Evolutionary conservation across 768 basidiomycete genomes (phyloP).

Genomic region (Coprinopsis marcescibilis): DNA sequence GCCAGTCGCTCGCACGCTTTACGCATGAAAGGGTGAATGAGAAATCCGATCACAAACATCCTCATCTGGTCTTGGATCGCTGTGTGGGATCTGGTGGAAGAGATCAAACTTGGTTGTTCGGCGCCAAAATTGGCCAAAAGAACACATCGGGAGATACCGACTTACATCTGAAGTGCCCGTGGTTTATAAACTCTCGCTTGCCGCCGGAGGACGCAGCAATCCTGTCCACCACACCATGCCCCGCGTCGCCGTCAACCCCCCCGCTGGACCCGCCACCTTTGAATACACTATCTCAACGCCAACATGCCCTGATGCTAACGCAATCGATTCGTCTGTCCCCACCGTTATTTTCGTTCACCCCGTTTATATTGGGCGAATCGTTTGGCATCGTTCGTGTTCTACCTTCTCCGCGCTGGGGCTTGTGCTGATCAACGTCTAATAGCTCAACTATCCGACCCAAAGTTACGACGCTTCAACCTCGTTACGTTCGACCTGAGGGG

Average conservation of each 20-base stretch:
- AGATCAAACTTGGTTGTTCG: too few relatives aligned
- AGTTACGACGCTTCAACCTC: slow-evolving; percentile 31
- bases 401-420: neutral
- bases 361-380: slow-evolving; percentile 24
- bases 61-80: too few relatives aligned
- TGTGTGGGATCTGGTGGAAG: too few relatives aligned
- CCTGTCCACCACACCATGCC: slow-evolving; percentile 23
- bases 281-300: slow-evolving; percentile 34
- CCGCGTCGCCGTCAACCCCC: slow-evolving; percentile 21
- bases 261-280: slow-evolving; percentile 22
- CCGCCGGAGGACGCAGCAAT: neutral
- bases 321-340: slow-evolving; percentile 28
- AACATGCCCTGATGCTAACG: slow-evolving; percentile 20
- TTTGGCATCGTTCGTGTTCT: slow-evolving; percentile 27
- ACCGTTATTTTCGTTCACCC: slow-evolving; percentile 32
- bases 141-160: neutral
- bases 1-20: too few relatives aligned
- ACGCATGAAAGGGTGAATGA: too few relatives aligned
- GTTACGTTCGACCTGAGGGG: slow-evolving; percentile 28
- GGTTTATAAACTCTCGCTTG: neutral
- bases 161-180: too few relatives aligned
- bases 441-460: slow-evolving; percentile 31
- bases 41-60: too few relatives aligned
- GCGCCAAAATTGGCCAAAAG: too few relatives aligned
- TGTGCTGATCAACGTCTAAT: neutral